phyloP scores from a whole-genome alignment of 108 stramenopile genomes.

The Skeletonema costatum region DNA sequence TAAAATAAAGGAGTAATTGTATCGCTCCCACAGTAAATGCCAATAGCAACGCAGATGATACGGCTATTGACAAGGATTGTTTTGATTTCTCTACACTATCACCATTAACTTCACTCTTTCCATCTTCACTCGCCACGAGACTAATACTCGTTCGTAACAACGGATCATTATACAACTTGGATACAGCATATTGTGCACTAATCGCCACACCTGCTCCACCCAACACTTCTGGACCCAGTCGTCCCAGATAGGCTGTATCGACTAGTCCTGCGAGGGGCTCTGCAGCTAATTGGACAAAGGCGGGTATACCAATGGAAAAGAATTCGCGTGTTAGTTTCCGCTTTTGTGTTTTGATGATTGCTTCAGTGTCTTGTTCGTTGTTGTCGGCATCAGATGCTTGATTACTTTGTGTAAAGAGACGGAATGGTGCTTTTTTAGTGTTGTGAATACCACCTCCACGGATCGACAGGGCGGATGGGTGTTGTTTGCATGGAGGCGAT shows the following conservation, averaged over 20 bases:
- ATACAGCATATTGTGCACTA: conserved; percentile 87
- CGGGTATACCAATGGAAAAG: conserved; percentile 83
- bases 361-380: not conserved
- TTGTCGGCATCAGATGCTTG: not conserved
- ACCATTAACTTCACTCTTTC: conserved; percentile 31
- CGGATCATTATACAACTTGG: conserved; percentile 93
- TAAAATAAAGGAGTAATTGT: conserved; percentile 77
- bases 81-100: conserved; percentile 5
- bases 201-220: conserved; percentile 95
- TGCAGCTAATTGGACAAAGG: conserved; percentile 89
- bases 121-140: conserved; percentile 87
- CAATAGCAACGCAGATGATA: conserved; percentile 84
- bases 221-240: conserved; percentile 84
- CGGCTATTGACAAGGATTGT: conserved; percentile 69
- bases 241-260: conserved; percentile 87
- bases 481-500: not conserved
- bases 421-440: not conserved
- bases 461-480: not conserved
- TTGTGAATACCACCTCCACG: not conserved
- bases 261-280: conserved; percentile 92
- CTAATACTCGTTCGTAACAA: conserved; percentile 86
- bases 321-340: conserved; percentile 76
- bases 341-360: conserved; percentile 14
- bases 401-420: not conserved
- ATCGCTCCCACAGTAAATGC: conserved; percentile 80